Evolutionary conservation across 352 stramenopile genomes (phyloP).

Genomic region (Aphanomyces stellatus): DNA sequence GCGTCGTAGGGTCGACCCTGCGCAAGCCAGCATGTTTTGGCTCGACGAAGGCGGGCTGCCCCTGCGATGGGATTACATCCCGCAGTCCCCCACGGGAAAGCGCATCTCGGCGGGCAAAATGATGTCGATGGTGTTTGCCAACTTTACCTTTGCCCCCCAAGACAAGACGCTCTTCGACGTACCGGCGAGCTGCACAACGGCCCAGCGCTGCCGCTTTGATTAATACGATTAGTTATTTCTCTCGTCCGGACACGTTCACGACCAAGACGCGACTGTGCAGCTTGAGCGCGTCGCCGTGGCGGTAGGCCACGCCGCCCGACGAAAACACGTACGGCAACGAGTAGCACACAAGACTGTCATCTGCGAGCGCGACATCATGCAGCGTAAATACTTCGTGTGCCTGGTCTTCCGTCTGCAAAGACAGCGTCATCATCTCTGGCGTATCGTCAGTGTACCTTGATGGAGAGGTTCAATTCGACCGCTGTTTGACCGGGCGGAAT

Average conservation of each 20-base stretch:
- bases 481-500: background rate
- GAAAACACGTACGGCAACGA: slow-evolving; percentile 8
- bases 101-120: slow-evolving; percentile 12
- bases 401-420: background rate
- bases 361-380: background rate
- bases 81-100: background rate
- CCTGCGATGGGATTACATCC: slow-evolving; percentile 14
- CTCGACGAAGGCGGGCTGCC: background rate
- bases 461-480: background rate
- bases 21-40: slow-evolving; percentile 12
- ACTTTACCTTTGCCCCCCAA: slow-evolving; percentile 1
- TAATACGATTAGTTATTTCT: background rate
- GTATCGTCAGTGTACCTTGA: background rate
- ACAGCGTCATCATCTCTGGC: background rate
- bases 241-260: background rate
- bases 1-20: slow-evolving; percentile 8
- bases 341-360: background rate
- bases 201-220: slow-evolving; percentile 17
- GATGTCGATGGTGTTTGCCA: slow-evolving; percentile 17
- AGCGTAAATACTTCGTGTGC: background rate
- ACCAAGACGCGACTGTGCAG: background rate
- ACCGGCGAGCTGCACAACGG: slow-evolving; percentile 10
- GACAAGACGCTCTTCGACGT: slow-evolving; percentile 14
- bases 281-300: slow-evolving; percentile 3
- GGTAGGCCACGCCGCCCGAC: background rate